Evolutionary conservation across 352 stramenopile species (phyloP).

Genomic region (Plasmopara viticola): DNA sequence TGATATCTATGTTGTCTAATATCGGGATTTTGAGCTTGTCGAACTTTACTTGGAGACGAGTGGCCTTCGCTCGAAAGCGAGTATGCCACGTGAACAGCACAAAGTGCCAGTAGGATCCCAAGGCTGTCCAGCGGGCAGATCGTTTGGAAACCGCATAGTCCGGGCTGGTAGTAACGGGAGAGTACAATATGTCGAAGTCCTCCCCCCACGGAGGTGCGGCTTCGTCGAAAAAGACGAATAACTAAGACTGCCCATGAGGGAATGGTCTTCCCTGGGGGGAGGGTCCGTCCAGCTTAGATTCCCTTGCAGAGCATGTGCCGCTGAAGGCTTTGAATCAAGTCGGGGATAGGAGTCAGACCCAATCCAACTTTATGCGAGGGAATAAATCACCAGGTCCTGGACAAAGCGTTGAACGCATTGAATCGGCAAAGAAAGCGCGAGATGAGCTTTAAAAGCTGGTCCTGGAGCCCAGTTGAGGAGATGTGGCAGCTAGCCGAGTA

Average conservation of each 20-base stretch:
- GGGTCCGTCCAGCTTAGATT: background rate
- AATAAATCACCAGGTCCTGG: background rate
- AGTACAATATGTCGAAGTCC: slow-evolving; percentile 1
- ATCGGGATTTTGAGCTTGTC: background rate
- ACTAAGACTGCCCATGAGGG: background rate
- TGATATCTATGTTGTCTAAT: background rate
- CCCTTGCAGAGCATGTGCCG: background rate
- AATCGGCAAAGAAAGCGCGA: background rate
- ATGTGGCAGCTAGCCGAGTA: background rate
- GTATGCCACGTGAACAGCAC: no score
- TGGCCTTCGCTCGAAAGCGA: background rate
- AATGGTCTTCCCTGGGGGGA: background rate
- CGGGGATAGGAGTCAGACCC: background rate
- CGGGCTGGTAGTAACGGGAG: background rate
- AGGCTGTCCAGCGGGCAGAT: background rate
- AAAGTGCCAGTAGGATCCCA: background rate
- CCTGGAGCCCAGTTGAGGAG: background rate
- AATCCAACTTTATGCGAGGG: background rate
- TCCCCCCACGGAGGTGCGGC: background rate
- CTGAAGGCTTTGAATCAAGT: background rate
- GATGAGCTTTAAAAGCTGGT: background rate
- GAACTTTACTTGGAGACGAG: background rate
- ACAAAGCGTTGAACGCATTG: background rate
- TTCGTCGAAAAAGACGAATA: no score
- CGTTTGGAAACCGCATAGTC: background rate